A percentile compares a stretch with the other conserved stretches of the same genome.
Evolutionary conservation across 2,329 filamentous ascomycete species (phyloP).

Genomic region (Gremmenia infestans): DNA sequence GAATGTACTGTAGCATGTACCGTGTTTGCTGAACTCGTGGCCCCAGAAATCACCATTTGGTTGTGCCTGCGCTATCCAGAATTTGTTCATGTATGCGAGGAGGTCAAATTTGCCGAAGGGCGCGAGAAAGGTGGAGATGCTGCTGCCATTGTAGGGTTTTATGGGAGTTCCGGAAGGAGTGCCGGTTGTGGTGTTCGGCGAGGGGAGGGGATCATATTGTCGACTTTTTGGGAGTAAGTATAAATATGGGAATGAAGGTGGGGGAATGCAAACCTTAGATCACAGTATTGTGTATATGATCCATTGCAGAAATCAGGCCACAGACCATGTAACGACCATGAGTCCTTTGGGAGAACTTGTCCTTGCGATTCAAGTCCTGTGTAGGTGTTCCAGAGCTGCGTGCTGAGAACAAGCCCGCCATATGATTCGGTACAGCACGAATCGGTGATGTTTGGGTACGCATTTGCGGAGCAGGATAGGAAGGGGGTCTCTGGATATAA

Average conservation of each 20-base stretch:
- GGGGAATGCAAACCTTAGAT: constrained; percentile 37
- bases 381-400: constrained; percentile 61
- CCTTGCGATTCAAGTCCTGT: constrained; percentile 54
- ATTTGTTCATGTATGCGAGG: constrained; percentile 60
- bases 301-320: constrained; percentile 47
- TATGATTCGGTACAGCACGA: constrained; percentile 62
- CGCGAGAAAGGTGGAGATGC: constrained; percentile 54
- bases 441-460: constrained; percentile 44
- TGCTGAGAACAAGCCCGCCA: constrained; percentile 56
- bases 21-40: constrained; percentile 65
- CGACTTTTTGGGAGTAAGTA: constrained; percentile 33
- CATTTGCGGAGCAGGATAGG: constrained; percentile 46
- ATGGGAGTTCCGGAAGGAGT: constrained; percentile 48
- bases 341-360: constrained; percentile 51
- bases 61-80: constrained; percentile 55
- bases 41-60: constrained; percentile 58
- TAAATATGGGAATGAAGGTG: too few relatives aligned
- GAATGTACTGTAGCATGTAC: constrained; percentile 63
- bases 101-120: constrained; percentile 55
- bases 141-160: constrained; percentile 51
- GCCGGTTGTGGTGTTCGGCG: constrained; percentile 59
- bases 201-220: constrained; percentile 58
- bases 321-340: constrained; percentile 47
- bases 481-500: constrained; percentile 18
- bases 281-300: constrained; percentile 63